These are phyloP conservation scores for Rhodomyrtus tomentosa DNA, from an alignment of 345 rosid genomes.

Conservation along the genomic window DNA sequence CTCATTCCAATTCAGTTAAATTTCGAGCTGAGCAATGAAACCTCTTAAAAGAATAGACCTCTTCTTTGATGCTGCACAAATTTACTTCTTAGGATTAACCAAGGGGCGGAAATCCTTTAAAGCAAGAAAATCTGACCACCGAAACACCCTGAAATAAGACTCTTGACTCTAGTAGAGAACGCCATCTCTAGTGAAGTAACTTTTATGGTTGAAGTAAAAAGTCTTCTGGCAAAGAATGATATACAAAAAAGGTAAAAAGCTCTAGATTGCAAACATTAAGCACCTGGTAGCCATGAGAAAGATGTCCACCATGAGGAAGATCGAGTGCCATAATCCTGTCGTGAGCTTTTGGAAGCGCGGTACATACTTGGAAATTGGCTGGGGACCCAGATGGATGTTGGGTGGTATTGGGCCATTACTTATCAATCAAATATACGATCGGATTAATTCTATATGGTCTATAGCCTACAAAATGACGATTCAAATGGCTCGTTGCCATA, in stretches of 20 bases:
- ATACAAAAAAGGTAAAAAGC: background rate
- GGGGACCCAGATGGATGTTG: slow-evolving; percentile 99
- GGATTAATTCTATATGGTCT: background rate
- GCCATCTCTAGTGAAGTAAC: background rate
- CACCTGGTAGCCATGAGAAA: slow-evolving; percentile 99
- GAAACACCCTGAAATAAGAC: background rate
- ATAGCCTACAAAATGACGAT: background rate
- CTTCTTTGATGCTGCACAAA: background rate
- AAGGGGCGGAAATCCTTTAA: background rate
- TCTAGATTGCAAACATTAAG: background rate
- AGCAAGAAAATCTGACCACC: background rate
- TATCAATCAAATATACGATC: background rate
- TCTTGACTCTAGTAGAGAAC: background rate
- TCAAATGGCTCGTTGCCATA: background rate
- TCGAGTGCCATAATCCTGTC: slow-evolving; percentile 99
- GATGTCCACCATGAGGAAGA: slow-evolving; percentile 99
- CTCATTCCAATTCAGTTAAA: background rate
- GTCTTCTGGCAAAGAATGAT: background rate
- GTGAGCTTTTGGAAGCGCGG: slow-evolving; percentile 87
- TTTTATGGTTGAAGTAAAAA: background rate
- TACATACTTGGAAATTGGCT: slow-evolving; percentile 87
- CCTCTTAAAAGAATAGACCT: background rate
- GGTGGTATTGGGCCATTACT: no score
- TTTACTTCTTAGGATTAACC: background rate
- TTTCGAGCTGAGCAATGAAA: background rate